Percentiles rank a stretch among this genome's conserved stretches.
phyloP scores from a whole-genome alignment of 2,329 filamentous ascomycete genomes.

The Ophiostoma triangulosporum region DNA sequence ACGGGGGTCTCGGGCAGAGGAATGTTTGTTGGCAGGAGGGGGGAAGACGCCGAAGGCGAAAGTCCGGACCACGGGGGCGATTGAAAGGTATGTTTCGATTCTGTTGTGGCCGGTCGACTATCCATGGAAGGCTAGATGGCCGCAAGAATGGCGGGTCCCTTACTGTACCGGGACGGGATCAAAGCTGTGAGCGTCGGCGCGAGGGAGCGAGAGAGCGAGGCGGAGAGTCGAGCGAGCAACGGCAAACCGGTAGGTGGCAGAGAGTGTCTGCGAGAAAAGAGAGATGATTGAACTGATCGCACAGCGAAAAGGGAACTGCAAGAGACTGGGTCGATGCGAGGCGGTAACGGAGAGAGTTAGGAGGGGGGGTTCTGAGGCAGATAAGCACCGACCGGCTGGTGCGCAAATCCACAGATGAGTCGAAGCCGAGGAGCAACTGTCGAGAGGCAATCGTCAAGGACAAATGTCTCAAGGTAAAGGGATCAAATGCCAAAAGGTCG shows the following conservation, averaged over 20 bases:
- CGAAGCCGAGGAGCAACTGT: background rate
- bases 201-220: background rate
- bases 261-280: background rate
- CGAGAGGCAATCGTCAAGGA: background rate
- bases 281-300: background rate
- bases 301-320: background rate
- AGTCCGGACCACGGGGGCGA: conserved; percentile 27
- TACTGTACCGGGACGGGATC: conserved; percentile 2
- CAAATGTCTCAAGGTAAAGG: background rate
- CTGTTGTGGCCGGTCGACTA: conserved; percentile 34
- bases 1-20: conserved; percentile 16
- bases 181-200: background rate
- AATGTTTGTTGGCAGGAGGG: conserved; percentile 11
- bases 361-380: background rate
- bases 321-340: background rate
- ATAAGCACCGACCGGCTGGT: background rate
- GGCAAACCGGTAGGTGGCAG: background rate
- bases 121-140: conserved; percentile 30
- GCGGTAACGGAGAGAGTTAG: background rate
- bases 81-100: conserved; percentile 34
- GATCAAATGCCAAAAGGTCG: background rate
- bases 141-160: conserved; percentile 8
- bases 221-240: background rate
- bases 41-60: conserved; percentile 17
- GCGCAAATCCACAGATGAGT: background rate